Evolutionary conservation across 2,329 filamentous ascomycete genomes (phyloP), one percentile per base, ranked within the genome.

Genomic region (Fusarium beomiforme): DNA sequence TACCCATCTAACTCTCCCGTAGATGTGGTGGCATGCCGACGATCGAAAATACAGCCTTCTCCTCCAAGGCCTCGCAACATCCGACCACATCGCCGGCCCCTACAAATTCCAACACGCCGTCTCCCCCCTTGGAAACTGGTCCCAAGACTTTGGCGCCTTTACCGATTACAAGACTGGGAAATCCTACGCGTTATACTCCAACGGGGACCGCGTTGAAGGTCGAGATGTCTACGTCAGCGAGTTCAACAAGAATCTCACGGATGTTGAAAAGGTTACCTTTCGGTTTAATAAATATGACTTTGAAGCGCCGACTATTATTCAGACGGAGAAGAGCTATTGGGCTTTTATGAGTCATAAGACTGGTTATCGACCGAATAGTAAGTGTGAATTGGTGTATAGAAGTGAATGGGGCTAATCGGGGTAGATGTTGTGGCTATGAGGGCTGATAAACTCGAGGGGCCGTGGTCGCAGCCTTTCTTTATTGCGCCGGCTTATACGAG

Each of bases 321-420:
- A 89, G 74, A 90, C 88, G 0, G 87, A 90, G 36, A 82, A 83
- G 64, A 88, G 86, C 70, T 90, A 90, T 71, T 90, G 86, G 71
- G 86, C 87, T 0, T 73, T 90, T 37, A 89, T 90, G 87, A 88
- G 86, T 70, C 88, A 90, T 68, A 90, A 90, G 80, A 90, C 88
- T 0, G 88, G 88, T 1, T 90, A 90, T 59, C 81, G 88, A n/a
- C 88, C 88, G 2, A 90, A 90, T 55, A 89, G 77, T 78, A 42
- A 47, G 76, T 58, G 0, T 1, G 12, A 6, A 0, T 1, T 1
- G 19, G 3, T 1, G 2, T 6, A 8, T 1, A 6, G 3, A 6
- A 2, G 1, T 7, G 5, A 13, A 2, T 5, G 19, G 6, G 23
- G 26, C 39, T 74, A 11, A 72, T 33, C 2, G 0, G 4, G 0